Evolutionary conservation across 805 yeast species (phyloP), one percentile per base, ranked within the genome.

Genomic region (Cyberlindnera suaveolens): DNA sequence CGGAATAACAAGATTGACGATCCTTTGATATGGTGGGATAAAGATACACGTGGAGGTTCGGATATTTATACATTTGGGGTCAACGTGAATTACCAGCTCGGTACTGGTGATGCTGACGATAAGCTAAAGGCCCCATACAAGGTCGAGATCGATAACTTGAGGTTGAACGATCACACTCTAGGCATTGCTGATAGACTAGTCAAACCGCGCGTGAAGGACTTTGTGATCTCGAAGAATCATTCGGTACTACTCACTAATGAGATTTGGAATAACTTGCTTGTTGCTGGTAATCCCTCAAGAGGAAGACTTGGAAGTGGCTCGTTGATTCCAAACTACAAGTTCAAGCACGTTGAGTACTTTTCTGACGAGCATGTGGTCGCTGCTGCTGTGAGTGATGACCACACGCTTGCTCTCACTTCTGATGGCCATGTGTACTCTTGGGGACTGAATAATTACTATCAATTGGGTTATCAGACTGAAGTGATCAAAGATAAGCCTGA

Each of bases 391-490:
- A 79, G 88, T 41, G 77, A 78, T 51, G 83, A 84, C 53, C 96
- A 86, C 56, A 67, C 86, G 0, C 53, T 88, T 9, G 82, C 75
- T 0, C 51, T 85, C 17, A 74, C 83, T 0, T 54, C 64, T 0
- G 51, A 62, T 14, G 78, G 79, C 32, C 71, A 72, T n/a, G 65
- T 87, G 2, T 83, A 70, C 48, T 63, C 89, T 0, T 90, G 96
- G 95, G 97, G 97, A 0, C 70, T 78, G 47, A 86, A 86, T 54
- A 67, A 71, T 15, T 72, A 61, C 57, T 74, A 74, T n/a, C 95
- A 85, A 57, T 61, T 86, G 18, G 95, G 95, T 0, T 72, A 70
- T 48, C 58, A 61, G 3, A 65, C 68, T 6, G 62, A 58, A 31
- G 48, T 44, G 34, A 36, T 50, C 26, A 55, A 51, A 20, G 56